Evolutionary conservation across 2,329 filamentous ascomycete genomes (phyloP).

Genomic region (Malbranchea cinnamomea): DNA sequence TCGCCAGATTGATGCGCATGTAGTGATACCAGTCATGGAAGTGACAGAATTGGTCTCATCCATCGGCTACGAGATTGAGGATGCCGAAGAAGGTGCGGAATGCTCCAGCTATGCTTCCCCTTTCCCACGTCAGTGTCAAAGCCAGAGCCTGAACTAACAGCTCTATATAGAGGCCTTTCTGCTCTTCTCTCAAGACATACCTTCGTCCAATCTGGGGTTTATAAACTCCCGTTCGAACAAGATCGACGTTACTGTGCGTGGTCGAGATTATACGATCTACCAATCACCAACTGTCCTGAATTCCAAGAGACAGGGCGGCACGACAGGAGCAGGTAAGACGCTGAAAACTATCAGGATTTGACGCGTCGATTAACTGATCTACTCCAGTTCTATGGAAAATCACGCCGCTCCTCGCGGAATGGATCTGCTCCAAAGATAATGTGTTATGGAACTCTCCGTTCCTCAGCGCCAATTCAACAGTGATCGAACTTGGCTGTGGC

Average conservation of each 20-base stretch:
- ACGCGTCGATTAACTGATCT: constrained; percentile 6
- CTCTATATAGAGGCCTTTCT: constrained; percentile 60
- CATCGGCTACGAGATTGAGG: constrained; percentile 15
- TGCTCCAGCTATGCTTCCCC: not conserved
- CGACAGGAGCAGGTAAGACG: constrained; percentile 51
- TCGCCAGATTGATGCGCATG: too few relatives aligned
- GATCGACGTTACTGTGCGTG: constrained; percentile 54
- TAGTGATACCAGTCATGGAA: constrained; percentile 10
- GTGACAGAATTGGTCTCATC: constrained; percentile 12
- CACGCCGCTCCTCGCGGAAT: constrained; percentile 66
- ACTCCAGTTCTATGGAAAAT: constrained; percentile 73
- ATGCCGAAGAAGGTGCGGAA: constrained; percentile 42
- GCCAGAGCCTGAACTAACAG: constrained; percentile 1
- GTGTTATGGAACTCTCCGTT: constrained; percentile 43
- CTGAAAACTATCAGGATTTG: constrained; percentile 2
- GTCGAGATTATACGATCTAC: constrained; percentile 56
- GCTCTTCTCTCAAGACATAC: constrained; percentile 62
- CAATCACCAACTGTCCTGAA: constrained; percentile 74
- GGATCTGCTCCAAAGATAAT: constrained; percentile 52
- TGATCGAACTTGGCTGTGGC: constrained; percentile 80
- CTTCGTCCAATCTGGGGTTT: constrained; percentile 70
- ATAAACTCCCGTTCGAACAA: constrained; percentile 53
- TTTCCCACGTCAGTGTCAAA: not conserved
- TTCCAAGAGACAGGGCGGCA: constrained; percentile 57
- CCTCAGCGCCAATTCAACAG: constrained; percentile 39